A percentile compares a stretch with the other conserved stretches of the same genome.
phyloP scores from a whole-genome alignment of 441 rosid species.

The Aquilaria agallochum region DNA sequence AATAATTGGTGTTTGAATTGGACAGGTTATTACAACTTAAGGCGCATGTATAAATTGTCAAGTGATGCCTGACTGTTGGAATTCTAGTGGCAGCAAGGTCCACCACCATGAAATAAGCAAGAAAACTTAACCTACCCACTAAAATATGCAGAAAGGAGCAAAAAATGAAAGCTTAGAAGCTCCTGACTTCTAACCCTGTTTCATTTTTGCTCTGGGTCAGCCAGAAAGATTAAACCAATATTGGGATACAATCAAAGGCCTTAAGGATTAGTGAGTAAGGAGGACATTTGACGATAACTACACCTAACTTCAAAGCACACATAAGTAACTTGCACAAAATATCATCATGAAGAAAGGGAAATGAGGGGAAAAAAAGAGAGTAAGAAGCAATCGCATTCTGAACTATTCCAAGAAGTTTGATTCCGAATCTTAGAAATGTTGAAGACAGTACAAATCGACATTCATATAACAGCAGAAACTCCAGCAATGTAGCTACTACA shows the following conservation, averaged over 20 bases:
- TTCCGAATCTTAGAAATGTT: background rate
- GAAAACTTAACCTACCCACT: background rate
- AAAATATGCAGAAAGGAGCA: background rate
- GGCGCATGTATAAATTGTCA: too few relatives aligned
- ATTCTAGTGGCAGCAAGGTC: background rate
- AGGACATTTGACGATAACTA: too few relatives aligned
- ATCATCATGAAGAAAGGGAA: background rate
- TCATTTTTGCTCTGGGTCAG: too few relatives aligned
- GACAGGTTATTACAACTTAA: background rate
- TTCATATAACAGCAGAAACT: background rate
- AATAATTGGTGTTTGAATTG: background rate
- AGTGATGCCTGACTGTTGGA: background rate
- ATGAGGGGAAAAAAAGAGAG: background rate
- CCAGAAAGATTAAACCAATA: too few relatives aligned
- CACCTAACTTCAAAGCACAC: too few relatives aligned
- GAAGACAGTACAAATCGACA: background rate
- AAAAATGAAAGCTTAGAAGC: too few relatives aligned
- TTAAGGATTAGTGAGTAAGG: too few relatives aligned
- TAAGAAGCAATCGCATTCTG: too few relatives aligned
- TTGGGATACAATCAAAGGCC: too few relatives aligned
- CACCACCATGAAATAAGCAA: constrained; percentile 3
- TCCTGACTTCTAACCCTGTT: too few relatives aligned
- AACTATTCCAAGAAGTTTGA: background rate
- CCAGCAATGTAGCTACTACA: background rate
- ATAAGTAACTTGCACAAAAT: too few relatives aligned